These are phyloP conservation scores for Laetiporus sulphureus DNA, from an alignment of 1,284 basidiomycete genomes.

Conservation along the genomic window DNA sequence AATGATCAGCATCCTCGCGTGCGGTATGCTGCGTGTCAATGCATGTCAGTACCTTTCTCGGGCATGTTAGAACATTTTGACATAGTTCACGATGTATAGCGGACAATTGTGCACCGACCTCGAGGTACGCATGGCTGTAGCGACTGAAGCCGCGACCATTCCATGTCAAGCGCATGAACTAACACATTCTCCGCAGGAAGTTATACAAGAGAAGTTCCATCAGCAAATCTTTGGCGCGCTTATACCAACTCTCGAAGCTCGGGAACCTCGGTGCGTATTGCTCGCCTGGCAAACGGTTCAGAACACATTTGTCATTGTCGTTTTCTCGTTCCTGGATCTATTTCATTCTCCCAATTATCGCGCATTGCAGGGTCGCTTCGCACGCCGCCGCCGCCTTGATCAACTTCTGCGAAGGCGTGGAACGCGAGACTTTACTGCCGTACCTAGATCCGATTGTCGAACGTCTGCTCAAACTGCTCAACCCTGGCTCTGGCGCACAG, in stretches of 20 bases:
- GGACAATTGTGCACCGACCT: slow-evolving; percentile 82
- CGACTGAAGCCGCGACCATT: background rate
- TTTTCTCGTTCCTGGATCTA: too few relatives aligned
- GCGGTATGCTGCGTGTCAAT: slow-evolving; percentile 80
- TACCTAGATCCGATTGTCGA: slow-evolving; percentile 76
- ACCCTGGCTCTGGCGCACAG: slow-evolving; percentile 35
- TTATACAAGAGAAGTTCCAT: slow-evolving; percentile 69
- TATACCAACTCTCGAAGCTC: slow-evolving; percentile 69
- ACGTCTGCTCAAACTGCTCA: slow-evolving; percentile 58
- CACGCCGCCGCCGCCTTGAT: slow-evolving; percentile 84
- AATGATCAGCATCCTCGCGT: slow-evolving; percentile 76
- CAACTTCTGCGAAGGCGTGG: slow-evolving; percentile 83
- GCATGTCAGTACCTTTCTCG: slow-evolving; percentile 51
- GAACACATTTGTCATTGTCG: too few relatives aligned
- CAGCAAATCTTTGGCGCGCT: slow-evolving; percentile 62
- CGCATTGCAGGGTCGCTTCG: slow-evolving; percentile 59
- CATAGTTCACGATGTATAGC: slow-evolving; percentile 27
- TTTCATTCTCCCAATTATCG: too few relatives aligned
- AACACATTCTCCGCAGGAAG: slow-evolving; percentile 38
- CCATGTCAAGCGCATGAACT: background rate
- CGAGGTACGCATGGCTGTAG: slow-evolving; percentile 41
- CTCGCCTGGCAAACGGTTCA: too few relatives aligned
- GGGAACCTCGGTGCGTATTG: slow-evolving; percentile 56
- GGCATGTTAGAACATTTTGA: too few relatives aligned
- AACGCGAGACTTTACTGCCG: slow-evolving; percentile 60